phyloP scores from a whole-genome alignment of 176 grass and related monocot genomes.

The Cenchrus americanus region DNA sequence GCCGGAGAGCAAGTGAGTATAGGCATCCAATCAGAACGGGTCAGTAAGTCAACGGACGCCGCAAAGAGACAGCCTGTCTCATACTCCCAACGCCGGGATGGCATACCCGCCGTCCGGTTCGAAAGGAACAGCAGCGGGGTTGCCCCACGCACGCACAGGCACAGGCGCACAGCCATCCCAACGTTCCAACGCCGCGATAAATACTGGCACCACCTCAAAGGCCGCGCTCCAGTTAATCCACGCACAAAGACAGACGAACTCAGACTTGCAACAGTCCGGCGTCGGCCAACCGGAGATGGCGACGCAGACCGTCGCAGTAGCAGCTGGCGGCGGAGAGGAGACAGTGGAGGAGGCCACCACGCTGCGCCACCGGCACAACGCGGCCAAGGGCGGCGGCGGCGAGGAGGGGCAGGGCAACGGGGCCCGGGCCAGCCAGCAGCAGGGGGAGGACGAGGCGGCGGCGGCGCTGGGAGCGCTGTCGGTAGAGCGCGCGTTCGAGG shows the following conservation, averaged over 20 bases:
- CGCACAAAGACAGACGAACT: not conserved
- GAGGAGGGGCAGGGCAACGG: not conserved
- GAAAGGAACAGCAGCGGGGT: too few relatives aligned
- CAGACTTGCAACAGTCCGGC: not conserved
- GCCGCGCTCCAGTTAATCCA: constrained; percentile 17
- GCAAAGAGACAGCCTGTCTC: not conserved
- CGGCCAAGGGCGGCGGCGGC: not conserved
- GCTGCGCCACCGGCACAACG: constrained; percentile 52
- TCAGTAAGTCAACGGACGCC: not conserved
- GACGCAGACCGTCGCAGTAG: constrained; percentile 16
- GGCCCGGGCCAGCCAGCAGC: not conserved
- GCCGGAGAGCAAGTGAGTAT: not conserved
- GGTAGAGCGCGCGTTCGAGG: constrained; percentile 62
- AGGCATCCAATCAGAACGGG: not conserved
- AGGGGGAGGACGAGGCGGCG: not conserved
- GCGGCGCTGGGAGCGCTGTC: constrained; percentile 5
- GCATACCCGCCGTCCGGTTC: not conserved
- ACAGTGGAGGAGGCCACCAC: constrained; percentile 38
- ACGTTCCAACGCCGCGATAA: constrained; percentile 24
- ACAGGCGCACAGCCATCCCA: not conserved
- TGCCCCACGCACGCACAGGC: not conserved
- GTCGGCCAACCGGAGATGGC: constrained; percentile 42
- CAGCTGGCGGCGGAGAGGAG: constrained; percentile 26
- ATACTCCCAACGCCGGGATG: not conserved
- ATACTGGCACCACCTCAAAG: constrained; percentile 9